Conservation (phyloP, 73 alveolate species). For the Paramecium primaurelia region DNA sequence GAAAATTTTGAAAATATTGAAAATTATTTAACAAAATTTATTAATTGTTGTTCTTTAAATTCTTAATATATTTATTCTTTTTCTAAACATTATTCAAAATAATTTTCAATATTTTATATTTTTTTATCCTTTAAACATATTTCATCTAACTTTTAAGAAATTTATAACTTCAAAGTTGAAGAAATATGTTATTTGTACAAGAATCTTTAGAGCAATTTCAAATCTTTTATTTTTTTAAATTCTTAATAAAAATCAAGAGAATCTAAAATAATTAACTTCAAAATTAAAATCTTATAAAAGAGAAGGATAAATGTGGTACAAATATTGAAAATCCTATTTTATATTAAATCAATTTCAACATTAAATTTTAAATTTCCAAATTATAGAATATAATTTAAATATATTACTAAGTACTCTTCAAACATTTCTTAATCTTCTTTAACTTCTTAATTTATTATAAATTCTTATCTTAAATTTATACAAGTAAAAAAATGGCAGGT, state of each 20-base stretch:
- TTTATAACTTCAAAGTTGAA: not conserved
- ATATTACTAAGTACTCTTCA: not conserved
- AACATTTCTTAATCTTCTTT: not conserved
- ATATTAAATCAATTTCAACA: not conserved
- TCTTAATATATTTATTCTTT: not conserved
- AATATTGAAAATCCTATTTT: not conserved
- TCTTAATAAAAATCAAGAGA: not conserved
- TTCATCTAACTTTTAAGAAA: not conserved
- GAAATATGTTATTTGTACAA: not conserved
- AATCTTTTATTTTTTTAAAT: not conserved
- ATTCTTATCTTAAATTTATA: not conserved
- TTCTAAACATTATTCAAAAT: not conserved
- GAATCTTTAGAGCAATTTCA: not conserved
- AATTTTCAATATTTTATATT: not conserved
- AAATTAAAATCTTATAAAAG: not conserved
- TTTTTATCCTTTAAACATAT: not conserved
- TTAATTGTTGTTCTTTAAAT: not conserved
- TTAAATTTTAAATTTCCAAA: not conserved
- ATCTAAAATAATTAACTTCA: not conserved
- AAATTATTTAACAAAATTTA: not conserved
- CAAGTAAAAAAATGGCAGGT: not conserved
- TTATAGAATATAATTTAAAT: not conserved
- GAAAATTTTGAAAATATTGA: not conserved
- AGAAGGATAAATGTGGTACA: not conserved
- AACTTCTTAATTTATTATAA: not conserved